These are phyloP conservation scores for Cyclotella kingstonii DNA, from an alignment of 108 stramenopile genomes.

Conservation along the genomic window DNA sequence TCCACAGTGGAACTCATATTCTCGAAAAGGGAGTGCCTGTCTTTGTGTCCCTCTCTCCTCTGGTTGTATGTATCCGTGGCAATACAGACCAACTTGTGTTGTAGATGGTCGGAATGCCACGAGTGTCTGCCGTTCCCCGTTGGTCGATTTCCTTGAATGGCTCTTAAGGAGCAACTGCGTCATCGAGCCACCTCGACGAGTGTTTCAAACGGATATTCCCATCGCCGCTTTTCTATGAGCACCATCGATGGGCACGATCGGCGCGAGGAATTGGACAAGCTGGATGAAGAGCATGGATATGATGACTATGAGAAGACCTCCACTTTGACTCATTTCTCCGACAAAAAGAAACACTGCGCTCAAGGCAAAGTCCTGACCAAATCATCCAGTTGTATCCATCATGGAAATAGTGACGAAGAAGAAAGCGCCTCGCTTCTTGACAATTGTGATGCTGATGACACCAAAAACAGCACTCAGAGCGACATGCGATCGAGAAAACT, in stretches of 20 bases:
- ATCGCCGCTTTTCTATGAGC: neutral
- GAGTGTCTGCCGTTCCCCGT: no score
- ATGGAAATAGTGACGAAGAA: neutral
- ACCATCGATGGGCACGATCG: neutral
- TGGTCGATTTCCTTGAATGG: no score
- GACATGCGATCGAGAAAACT: constrained; percentile 32
- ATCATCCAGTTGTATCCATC: no score
- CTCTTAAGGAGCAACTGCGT: neutral
- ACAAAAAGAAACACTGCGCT: neutral
- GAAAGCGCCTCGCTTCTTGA: neutral
- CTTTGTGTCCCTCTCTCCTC: no score
- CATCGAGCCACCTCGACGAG: neutral
- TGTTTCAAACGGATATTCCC: neutral
- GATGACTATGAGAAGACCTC: constrained; percentile 11
- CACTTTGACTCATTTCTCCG: neutral
- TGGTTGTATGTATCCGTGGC: no score
- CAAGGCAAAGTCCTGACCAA: neutral
- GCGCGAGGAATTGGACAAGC: neutral
- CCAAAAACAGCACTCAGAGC: constrained; percentile 5
- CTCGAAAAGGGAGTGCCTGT: no score
- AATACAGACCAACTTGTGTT: no score
- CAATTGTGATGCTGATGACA: constrained; percentile 5
- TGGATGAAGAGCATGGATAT: constrained; percentile 20
- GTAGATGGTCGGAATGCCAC: no score
- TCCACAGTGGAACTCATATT: no score